Evolutionary conservation across 2,329 filamentous ascomycete genomes (phyloP).

Genomic region (Paracamarosporium sp.): DNA sequence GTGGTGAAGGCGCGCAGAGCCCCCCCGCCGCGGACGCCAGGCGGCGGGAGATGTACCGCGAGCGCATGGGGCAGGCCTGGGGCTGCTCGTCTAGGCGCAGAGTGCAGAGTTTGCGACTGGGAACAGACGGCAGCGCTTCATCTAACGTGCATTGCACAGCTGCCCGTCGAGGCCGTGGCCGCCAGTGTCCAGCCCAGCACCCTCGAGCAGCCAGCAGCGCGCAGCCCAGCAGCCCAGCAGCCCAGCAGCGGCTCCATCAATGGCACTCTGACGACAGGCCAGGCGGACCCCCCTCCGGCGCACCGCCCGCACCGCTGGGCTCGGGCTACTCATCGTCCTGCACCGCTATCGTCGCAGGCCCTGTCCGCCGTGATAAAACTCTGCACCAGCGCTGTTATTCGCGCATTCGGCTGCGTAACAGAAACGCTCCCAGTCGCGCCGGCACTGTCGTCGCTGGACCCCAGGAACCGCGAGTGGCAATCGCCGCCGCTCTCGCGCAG

Average conservation of each 20-base stretch:
- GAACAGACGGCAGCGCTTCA: too few species aligned
- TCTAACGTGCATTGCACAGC: slow-evolving; percentile 9
- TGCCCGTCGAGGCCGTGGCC: slow-evolving; percentile 11
- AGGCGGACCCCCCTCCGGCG: slow-evolving; percentile 2
- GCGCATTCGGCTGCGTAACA: slow-evolving; percentile 31
- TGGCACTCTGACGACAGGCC: slow-evolving; percentile 19
- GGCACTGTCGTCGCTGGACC: slow-evolving; percentile 25
- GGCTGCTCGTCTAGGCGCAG: slow-evolving; percentile 26
- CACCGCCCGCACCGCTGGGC: background rate
- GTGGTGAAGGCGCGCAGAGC: slow-evolving; percentile 4
- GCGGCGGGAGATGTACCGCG: slow-evolving; percentile 40
- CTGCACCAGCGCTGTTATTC: slow-evolving; percentile 17
- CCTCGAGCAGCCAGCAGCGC: too few species aligned
- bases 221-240: too few species aligned
- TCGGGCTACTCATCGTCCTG: background rate
- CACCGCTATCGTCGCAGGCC: slow-evolving; percentile 19
- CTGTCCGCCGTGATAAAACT: slow-evolving; percentile 24
- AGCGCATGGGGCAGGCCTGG: slow-evolving; percentile 23
- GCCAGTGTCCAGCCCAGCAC: too few species aligned
- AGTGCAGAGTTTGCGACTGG: slow-evolving; percentile 18
- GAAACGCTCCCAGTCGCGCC: slow-evolving; percentile 17
- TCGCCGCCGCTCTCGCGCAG: slow-evolving; percentile 23
- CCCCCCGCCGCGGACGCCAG: slow-evolving; percentile 12
- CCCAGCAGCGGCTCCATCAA: slow-evolving; percentile 15
- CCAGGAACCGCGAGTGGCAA: slow-evolving; percentile 29